A percentile compares a stretch with the other conserved stretches of the same genome.
Evolutionary conservation across 805 yeast species (phyloP).

Genomic region (Myxozyma lipomycoides): DNA sequence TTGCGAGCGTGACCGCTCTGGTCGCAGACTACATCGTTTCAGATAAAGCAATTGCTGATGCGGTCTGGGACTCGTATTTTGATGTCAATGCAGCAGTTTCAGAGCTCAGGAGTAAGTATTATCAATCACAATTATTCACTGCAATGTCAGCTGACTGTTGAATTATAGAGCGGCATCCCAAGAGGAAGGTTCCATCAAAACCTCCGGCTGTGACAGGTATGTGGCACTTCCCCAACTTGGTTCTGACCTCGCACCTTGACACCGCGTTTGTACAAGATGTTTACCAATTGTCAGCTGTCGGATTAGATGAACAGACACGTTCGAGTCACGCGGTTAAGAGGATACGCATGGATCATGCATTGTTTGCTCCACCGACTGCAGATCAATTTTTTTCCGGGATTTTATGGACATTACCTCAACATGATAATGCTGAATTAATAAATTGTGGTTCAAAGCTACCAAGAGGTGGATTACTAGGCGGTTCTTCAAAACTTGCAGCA

Average conservation of each 20-base stretch:
- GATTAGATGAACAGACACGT: neutral
- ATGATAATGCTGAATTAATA: constrained; percentile 3
- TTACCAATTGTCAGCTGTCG: neutral
- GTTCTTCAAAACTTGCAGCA: constrained; percentile 45
- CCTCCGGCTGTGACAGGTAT: too few relatives aligned
- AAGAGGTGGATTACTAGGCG: constrained; percentile 19
- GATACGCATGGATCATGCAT: neutral
- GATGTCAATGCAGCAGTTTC: constrained; percentile 48
- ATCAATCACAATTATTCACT: too few relatives aligned
- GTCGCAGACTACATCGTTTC: constrained; percentile 42
- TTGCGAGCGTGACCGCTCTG: constrained; percentile 27
- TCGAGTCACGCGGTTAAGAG: neutral
- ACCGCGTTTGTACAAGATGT: neutral
- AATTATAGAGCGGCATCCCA: neutral
- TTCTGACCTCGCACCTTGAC: too few relatives aligned
- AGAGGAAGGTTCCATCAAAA: neutral
- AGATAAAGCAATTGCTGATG: constrained; percentile 52
- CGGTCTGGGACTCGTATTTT: constrained; percentile 57
- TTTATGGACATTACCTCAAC: constrained; percentile 11
- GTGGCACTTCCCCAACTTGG: too few relatives aligned
- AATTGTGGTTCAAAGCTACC: constrained; percentile 1
- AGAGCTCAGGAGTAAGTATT: neutral
- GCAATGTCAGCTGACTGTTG: too few relatives aligned
- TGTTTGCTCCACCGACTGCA: neutral
- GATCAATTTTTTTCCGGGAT: constrained; percentile 10